These are phyloP conservation scores for Ascochyta rabiei DNA, from an alignment of 2,329 filamentous ascomycete species.

Conservation along the genomic window DNA sequence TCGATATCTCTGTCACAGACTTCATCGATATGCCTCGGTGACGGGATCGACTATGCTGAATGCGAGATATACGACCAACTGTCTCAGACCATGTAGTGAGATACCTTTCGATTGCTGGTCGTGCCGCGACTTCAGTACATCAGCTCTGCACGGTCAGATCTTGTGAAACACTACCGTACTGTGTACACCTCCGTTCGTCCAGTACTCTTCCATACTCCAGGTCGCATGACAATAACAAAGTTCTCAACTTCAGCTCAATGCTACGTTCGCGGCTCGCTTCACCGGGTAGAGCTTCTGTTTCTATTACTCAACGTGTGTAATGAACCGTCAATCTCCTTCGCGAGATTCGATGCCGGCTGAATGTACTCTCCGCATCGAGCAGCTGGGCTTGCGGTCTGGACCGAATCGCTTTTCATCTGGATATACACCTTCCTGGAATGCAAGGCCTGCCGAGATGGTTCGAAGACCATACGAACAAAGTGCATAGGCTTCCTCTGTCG, in stretches of 20 bases:
- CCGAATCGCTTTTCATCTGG: constrained; percentile 15
- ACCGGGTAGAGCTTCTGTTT: constrained; percentile 11
- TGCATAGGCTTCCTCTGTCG: not conserved
- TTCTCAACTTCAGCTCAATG: constrained; percentile 1
- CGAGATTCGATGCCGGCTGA: constrained; percentile 28
- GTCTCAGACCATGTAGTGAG: not conserved
- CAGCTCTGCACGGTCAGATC: not conserved
- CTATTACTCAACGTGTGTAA: constrained; percentile 36
- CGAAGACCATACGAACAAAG: not conserved
- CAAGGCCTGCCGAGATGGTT: constrained; percentile 11
- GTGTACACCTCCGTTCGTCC: not conserved
- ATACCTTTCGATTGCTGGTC: not conserved
- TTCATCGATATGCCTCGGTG: too few relatives aligned
- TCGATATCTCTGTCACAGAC: too few relatives aligned
- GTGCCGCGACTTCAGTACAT: not conserved
- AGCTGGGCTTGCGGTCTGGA: constrained; percentile 27
- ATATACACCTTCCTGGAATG: constrained; percentile 15
- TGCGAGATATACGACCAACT: not conserved
- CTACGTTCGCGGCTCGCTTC: constrained; percentile 10
- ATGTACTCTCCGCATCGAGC: constrained; percentile 1
- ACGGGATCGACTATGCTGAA: too few relatives aligned
- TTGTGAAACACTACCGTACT: not conserved
- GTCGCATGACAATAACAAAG: not conserved
- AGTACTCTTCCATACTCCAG: not conserved
- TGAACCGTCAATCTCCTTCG: constrained; percentile 43